Conservation (phyloP, 768 basidiomycete species). For the Suillus decipiens region DNA sequence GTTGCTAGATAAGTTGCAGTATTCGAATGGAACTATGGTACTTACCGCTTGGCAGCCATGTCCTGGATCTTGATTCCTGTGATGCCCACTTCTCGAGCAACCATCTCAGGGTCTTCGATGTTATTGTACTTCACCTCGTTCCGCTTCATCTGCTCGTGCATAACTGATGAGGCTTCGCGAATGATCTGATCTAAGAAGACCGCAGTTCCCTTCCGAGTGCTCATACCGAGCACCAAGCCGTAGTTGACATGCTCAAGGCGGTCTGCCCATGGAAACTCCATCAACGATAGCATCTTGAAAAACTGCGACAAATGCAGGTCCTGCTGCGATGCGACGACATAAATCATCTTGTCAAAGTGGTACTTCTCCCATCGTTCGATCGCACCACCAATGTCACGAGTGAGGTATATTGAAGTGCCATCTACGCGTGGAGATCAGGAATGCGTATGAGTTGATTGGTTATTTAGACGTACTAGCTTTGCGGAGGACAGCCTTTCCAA, state of each 20-base stretch:
- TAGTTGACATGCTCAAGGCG: constrained; percentile 87
- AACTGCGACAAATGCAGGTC: constrained; percentile 88
- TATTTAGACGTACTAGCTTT: constrained; percentile 64
- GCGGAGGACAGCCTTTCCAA: constrained; percentile 86
- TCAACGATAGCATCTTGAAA: constrained; percentile 90
- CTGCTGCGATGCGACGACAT: constrained; percentile 87
- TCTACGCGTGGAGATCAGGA: constrained; percentile 45
- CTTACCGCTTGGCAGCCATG: constrained; percentile 90
- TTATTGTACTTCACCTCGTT: constrained; percentile 92
- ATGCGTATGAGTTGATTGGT: not conserved
- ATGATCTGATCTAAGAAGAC: constrained; percentile 95
- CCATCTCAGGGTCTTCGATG: constrained; percentile 83
- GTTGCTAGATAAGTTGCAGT: constrained; percentile 8
- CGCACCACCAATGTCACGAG: constrained; percentile 93
- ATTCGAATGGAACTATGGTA: constrained; percentile 1
- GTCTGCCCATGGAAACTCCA: constrained; percentile 88
- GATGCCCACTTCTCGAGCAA: constrained; percentile 84
- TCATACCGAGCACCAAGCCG: constrained; percentile 94
- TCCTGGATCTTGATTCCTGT: constrained; percentile 98
- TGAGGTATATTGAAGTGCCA: constrained; percentile 91
- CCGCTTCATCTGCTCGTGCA: constrained; percentile 96
- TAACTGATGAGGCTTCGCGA: constrained; percentile 81
- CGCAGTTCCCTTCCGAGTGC: constrained; percentile 88
- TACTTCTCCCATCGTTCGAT: constrained; percentile 91
- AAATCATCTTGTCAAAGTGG: constrained; percentile 91